Percentiles rank a stretch among this genome's conserved stretches.
Evolutionary conservation across 495 filamentous ascomycete genomes (phyloP).

Genomic region (Pseudomonodictys pantanalensis): DNA sequence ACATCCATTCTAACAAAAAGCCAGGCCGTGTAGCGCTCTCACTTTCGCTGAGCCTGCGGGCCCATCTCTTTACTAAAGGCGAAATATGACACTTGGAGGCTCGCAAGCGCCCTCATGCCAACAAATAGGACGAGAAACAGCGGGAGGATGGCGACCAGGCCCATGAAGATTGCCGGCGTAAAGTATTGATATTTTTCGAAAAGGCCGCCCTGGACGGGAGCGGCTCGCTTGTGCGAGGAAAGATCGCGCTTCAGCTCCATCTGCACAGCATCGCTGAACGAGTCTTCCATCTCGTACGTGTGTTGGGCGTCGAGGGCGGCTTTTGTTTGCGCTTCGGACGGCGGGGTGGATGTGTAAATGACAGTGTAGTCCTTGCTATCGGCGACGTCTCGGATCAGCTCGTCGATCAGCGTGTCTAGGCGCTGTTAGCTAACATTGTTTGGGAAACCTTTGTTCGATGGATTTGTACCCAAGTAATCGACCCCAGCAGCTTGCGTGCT

Average conservation of each 20-base stretch:
- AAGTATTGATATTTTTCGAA: conserved; percentile 94
- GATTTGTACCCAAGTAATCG: too few species aligned
- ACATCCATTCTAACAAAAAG: neutral
- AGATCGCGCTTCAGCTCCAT: conserved; percentile 61
- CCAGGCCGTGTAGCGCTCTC: neutral
- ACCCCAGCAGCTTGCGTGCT: too few species aligned
- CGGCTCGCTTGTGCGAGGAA: conserved; percentile 35
- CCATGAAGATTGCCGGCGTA: conserved; percentile 83
- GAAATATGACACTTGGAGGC: conserved; percentile 83
- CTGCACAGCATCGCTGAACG: conserved; percentile 51
- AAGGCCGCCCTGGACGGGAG: conserved; percentile 52
- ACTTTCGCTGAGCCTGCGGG: conserved; percentile 80
- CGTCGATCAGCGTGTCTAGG: conserved; percentile 59
- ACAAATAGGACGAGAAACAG: conserved; percentile 73
- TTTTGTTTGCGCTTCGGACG: conserved; percentile 15
- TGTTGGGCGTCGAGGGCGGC: conserved; percentile 6
- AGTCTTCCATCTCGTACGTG: conserved; percentile 52
- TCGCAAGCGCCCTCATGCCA: conserved; percentile 69
- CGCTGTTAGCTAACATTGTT: neutral
- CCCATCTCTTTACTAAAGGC: conserved; percentile 97
- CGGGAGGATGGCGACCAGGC: conserved; percentile 62
- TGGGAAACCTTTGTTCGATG: neutral
- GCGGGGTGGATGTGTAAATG: conserved; percentile 58
- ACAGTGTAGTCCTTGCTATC: conserved; percentile 57
- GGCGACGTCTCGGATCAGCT: conserved; percentile 53